A percentile compares a stretch with the other conserved stretches of the same genome.
Evolutionary conservation across 805 yeast species (phyloP).

Genomic region (Candida palmyrensis): DNA sequence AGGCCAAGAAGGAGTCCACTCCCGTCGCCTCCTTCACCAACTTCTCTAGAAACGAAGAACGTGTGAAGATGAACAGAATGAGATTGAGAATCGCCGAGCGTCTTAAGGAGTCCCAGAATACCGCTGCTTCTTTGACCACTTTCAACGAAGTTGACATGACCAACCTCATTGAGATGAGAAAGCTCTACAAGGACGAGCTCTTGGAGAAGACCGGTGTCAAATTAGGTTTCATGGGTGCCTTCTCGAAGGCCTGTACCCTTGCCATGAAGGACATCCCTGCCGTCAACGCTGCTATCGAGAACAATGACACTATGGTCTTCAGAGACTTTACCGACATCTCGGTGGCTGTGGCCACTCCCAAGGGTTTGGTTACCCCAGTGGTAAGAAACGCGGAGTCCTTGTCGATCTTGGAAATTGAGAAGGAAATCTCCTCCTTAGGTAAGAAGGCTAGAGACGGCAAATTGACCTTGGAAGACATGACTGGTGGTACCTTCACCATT

Average conservation of each 20-base stretch:
- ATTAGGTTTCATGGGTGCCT: conserved; percentile 98
- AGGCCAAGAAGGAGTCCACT: conserved; percentile 28
- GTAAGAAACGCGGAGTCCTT: conserved; percentile 94
- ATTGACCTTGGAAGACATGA: conserved; percentile 95
- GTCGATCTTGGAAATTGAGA: conserved; percentile 82
- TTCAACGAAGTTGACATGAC: conserved; percentile 98
- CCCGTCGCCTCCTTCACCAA: conserved; percentile 36
- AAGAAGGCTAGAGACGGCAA: conserved; percentile 95
- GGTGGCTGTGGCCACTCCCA: conserved; percentile 97
- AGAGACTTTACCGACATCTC: conserved; percentile 96
- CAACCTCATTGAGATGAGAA: conserved; percentile 86
- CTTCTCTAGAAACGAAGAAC: conserved; percentile 81
- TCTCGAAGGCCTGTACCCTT: conserved; percentile 86
- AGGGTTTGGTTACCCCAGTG: conserved; percentile 97
- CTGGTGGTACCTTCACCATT: conserved; percentile 98
- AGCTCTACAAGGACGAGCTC: conserved; percentile 93
- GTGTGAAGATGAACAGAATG: conserved; percentile 99
- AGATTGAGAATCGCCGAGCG: conserved; percentile 98
- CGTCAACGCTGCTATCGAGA: conserved; percentile 91
- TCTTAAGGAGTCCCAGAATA: conserved; percentile 97
- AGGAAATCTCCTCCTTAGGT: conserved; percentile 78
- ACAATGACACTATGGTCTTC: conserved; percentile 87
- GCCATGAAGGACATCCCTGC: conserved; percentile 95
- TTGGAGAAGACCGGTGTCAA: conserved; percentile 90
- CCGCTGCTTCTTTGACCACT: conserved; percentile 96